Evolutionary conservation across 1,284 basidiomycete genomes (phyloP).

Genomic region (Cutaneotrichosporon arboriforme): DNA sequence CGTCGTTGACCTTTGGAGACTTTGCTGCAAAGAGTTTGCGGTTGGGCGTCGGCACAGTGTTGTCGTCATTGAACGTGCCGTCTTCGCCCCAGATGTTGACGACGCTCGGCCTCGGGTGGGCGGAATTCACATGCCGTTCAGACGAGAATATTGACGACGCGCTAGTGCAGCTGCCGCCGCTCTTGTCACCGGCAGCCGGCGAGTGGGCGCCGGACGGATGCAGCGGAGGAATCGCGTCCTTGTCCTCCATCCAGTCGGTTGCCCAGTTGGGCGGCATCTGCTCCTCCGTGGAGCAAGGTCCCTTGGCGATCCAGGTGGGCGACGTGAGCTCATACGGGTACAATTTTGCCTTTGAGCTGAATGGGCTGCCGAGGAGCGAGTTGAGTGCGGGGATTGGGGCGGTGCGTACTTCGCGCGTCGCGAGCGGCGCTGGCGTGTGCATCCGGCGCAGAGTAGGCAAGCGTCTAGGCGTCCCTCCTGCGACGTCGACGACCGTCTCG

Average conservation of each 20-base stretch:
- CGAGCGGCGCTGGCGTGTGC: constrained; percentile 11
- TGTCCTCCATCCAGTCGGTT: constrained; percentile 5
- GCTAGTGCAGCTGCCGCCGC: constrained; percentile 22
- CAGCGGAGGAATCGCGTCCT: constrained; percentile 3
- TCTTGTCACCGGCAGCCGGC: background rate
- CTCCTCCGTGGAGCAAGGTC: background rate
- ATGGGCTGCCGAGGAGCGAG: constrained; percentile 40
- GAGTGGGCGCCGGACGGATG: background rate
- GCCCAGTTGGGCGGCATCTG: background rate
- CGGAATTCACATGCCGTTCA: constrained; percentile 20
- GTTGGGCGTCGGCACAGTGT: constrained; percentile 16
- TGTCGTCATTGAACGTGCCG: constrained; percentile 17
- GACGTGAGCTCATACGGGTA: background rate
- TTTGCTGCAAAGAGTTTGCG: constrained; percentile 17
- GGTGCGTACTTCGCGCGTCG: constrained; percentile 20
- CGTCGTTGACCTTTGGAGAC: background rate
- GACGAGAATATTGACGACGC: constrained; percentile 31
- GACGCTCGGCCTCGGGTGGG: constrained; percentile 13
- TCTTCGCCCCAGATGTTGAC: constrained; percentile 30
- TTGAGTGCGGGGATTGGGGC: constrained; percentile 32
- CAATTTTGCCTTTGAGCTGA: constrained; percentile 20
- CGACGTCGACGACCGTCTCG: background rate
- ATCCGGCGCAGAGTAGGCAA: constrained; percentile 1
- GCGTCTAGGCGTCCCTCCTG: constrained; percentile 11
- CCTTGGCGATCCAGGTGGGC: background rate